These are phyloP conservation scores for Dictyostelium intermedium DNA, from an alignment of 78 protist genomes.

Conservation along the genomic window DNA sequence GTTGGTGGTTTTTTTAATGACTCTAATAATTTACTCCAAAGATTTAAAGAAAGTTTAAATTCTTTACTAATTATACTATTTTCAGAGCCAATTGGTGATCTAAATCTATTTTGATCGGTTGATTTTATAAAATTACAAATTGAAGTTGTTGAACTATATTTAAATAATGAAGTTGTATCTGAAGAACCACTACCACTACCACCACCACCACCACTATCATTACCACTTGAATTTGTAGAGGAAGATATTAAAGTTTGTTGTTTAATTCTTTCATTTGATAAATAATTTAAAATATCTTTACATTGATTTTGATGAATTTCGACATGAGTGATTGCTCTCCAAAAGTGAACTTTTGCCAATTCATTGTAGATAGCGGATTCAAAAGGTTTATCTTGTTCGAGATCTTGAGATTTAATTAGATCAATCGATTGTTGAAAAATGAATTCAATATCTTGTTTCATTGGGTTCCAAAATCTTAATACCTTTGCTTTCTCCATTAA, in stretches of 20 bases:
- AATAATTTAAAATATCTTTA: slow-evolving; percentile 11
- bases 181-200: not conserved
- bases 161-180: not conserved
- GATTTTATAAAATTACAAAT: slow-evolving; percentile 2
- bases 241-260: not conserved
- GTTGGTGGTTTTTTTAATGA: not conserved
- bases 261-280: not conserved
- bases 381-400: not conserved
- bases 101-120: slow-evolving; percentile 11
- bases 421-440: slow-evolving; percentile 21
- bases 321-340: slow-evolving; percentile 39
- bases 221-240: not conserved
- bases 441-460: not conserved
- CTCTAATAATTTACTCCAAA: slow-evolving; percentile 42
- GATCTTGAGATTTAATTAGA: not conserved
- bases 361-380: slow-evolving; percentile 32
- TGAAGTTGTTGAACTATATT: not conserved
- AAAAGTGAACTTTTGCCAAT: slow-evolving; percentile 46
- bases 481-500: slow-evolving; percentile 56
- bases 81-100: slow-evolving; percentile 26
- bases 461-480: not conserved
- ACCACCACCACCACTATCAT: not conserved
- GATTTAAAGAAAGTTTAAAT: not conserved
- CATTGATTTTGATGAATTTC: slow-evolving; percentile 44
- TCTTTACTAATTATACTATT: slow-evolving; percentile 10